Conservation (phyloP, 1,284 basidiomycete species). For the Phylloporus gajari region DNA sequence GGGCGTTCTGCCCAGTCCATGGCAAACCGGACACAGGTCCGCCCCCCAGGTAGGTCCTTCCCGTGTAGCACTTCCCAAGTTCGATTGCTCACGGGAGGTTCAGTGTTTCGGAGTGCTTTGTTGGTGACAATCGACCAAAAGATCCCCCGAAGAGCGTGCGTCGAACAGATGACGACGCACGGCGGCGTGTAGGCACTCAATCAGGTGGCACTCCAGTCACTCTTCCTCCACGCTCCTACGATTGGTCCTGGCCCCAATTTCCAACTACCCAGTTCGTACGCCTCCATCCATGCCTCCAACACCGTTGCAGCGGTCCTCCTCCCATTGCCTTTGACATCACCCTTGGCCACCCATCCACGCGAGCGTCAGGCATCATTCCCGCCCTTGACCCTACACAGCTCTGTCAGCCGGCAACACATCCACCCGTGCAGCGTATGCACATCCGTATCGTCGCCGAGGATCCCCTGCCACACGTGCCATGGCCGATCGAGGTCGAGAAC, state of each 20-base stretch:
- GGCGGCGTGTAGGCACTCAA: background rate
- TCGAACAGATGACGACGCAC: slow-evolving; percentile 1
- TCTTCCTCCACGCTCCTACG: slow-evolving; percentile 32
- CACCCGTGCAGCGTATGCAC: slow-evolving; percentile 63
- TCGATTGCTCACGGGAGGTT: background rate
- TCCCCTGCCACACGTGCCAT: slow-evolving; percentile 55
- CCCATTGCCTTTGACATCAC: slow-evolving; percentile 62
- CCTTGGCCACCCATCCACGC: slow-evolving; percentile 19
- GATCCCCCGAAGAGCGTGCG: background rate
- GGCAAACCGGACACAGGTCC: slow-evolving; percentile 34
- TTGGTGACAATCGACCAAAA: slow-evolving; percentile 40
- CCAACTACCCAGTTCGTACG: slow-evolving; percentile 59
- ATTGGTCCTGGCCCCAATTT: slow-evolving; percentile 54
- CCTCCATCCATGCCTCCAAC: slow-evolving; percentile 65
- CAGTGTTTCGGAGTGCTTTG: slow-evolving; percentile 30
- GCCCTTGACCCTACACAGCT: slow-evolving; percentile 52
- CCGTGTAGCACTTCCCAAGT: background rate
- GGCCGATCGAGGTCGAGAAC: slow-evolving; percentile 64
- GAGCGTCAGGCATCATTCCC: slow-evolving; percentile 15
- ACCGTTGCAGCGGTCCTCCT: slow-evolving; percentile 54
- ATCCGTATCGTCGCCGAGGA: slow-evolving; percentile 64
- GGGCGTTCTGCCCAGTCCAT: slow-evolving; percentile 5
- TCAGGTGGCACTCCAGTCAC: background rate
- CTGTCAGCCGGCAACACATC: slow-evolving; percentile 67
- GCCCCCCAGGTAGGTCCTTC: slow-evolving; percentile 51